phyloP scores from a whole-genome alignment of 805 yeast genomes.

The Starmerella ratchasimensis region DNA sequence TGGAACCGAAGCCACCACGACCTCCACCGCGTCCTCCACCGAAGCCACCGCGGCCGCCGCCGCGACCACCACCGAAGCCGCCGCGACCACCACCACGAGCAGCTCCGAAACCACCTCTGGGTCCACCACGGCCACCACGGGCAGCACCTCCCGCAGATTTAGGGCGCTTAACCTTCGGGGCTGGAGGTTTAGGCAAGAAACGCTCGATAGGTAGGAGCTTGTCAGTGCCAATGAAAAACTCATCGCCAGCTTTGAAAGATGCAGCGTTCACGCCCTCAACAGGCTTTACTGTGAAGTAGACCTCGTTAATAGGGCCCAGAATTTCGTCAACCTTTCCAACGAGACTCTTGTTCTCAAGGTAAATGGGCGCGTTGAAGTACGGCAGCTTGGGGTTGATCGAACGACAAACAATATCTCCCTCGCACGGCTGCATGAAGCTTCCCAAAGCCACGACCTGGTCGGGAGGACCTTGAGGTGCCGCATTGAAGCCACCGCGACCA shows the following conservation, averaged over 20 bases:
- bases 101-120: constrained; percentile 33
- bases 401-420: constrained; percentile 93
- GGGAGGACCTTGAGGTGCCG: constrained; percentile 91
- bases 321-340: constrained; percentile 98
- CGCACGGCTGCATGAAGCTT: constrained; percentile 77
- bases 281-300: constrained; percentile 92
- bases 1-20: constrained; percentile 22
- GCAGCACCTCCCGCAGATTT: constrained; percentile 66
- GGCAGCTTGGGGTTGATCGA: constrained; percentile 90
- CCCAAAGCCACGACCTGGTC: constrained; percentile 95
- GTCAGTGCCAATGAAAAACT: constrained; percentile 89
- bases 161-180: constrained; percentile 32
- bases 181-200: constrained; percentile 80
- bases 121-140: constrained; percentile 38
- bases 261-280: constrained; percentile 90
- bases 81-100: constrained; percentile 34
- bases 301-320: constrained; percentile 93
- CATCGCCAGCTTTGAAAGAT: constrained; percentile 90
- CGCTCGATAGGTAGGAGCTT: constrained; percentile 90
- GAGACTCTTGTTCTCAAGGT: constrained; percentile 86
- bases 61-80: constrained; percentile 21
- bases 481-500: constrained; percentile 56
- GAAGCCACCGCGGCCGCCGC: constrained; percentile 28
- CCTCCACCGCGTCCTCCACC: constrained; percentile 29
- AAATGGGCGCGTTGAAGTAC: constrained; percentile 97